Evolutionary conservation across 495 filamentous ascomycete genomes (phyloP), one percentile per base, ranked within the genome.

Genomic region (Podospora anserina): DNA sequence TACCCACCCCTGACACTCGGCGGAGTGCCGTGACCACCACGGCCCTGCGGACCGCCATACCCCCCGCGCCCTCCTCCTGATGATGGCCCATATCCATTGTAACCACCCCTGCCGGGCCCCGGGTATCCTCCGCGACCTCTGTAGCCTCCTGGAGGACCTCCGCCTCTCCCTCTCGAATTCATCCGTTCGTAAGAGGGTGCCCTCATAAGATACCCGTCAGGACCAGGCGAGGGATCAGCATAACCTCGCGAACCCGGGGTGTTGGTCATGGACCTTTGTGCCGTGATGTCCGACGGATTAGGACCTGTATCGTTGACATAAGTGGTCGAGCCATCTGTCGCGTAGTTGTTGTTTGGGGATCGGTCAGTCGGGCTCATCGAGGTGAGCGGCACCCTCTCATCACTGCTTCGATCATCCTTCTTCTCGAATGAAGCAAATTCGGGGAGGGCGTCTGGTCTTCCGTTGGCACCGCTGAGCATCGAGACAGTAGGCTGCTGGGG

Each of bases 301-400:
- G 75, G 81, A 75, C 53, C 77, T 74, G 61, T 68, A 66, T 80
- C 79, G 19, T 75, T 75, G 15, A 75, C 71, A 1, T 68, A 67
- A 39, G 77, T 76, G 39, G 76, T 79, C 20, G 60, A 34, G 7
- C 34, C 49, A 66, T 81, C 80, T n/a, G 70, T 74, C 18, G 71
- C 66, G 4, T 71, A 70, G 57, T 76, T 77, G 61, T 75, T 81
- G 61, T 75, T 81, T 6, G 79, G 80, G 1, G 83, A 84, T 28
- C 79, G 77, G n/a, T 82, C 78, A n/a, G 83, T 79, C 7, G 82
- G 80, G 63, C 87, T 89, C 66, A 84, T 80, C 0, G 87, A 82
- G 44, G 94, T 97, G 28, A 98, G 78, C 0, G 93, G 93, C n/a
- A 90, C 88, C 34, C 88, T 84, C 75, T 97, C 95, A 61, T 97